Conservation (phyloP, 352 stramenopile genomes). For the Elongisporangium prolatum region DNA sequence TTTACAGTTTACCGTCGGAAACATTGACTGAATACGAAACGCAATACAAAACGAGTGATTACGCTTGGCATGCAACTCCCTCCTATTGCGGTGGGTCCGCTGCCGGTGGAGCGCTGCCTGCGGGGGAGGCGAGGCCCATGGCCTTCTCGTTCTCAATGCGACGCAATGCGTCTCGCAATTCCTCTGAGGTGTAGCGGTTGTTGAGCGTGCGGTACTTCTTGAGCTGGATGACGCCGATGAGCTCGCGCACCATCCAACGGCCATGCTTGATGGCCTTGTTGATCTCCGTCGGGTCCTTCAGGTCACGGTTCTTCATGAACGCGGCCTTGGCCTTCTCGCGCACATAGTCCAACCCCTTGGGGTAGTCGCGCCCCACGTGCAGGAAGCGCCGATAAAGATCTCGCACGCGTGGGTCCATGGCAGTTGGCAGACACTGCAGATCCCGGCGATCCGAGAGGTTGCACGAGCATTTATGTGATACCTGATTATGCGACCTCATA, state of each 20-base stretch:
- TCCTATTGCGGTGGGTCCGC: not conserved
- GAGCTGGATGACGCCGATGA: slow-evolving; percentile 96
- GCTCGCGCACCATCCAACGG: slow-evolving; percentile 93
- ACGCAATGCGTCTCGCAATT: slow-evolving; percentile 61
- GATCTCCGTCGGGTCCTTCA: slow-evolving; percentile 71
- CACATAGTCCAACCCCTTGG: slow-evolving; percentile 89
- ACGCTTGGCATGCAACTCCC: too few species aligned
- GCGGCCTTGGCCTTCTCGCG: slow-evolving; percentile 88
- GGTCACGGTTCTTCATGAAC: slow-evolving; percentile 83
- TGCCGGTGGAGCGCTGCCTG: not conserved
- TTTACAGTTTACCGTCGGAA: not conserved
- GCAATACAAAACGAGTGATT: not conserved
- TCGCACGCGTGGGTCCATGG: slow-evolving; percentile 92
- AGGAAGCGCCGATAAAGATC: slow-evolving; percentile 96
- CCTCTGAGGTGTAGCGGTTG: slow-evolving; percentile 84
- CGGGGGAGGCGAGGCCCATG: not conserved
- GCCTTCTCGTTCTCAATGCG: slow-evolving; percentile 32
- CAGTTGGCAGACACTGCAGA: not conserved
- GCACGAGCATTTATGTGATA: not conserved
- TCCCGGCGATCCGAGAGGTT: not conserved
- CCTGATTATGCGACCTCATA: not conserved
- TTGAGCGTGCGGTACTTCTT: slow-evolving; percentile 97
- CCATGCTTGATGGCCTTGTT: slow-evolving; percentile 92
- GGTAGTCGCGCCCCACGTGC: slow-evolving; percentile 94
- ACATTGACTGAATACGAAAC: not conserved